These are phyloP conservation scores for Trichoderma brevicompactum DNA, from an alignment of 2,329 filamentous ascomycete species.

Conservation along the genomic window DNA sequence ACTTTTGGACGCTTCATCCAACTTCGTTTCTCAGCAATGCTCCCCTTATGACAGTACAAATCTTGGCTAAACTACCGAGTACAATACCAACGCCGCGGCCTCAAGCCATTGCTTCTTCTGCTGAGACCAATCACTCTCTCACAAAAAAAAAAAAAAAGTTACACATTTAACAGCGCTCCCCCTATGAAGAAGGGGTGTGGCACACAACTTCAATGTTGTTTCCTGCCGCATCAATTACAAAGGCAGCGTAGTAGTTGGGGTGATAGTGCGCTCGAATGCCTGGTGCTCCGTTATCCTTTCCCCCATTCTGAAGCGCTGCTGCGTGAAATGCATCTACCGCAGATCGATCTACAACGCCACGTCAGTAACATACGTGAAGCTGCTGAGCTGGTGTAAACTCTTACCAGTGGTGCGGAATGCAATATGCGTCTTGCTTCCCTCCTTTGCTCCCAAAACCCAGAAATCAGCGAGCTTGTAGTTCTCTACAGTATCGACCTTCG, in stretches of 20 bases:
- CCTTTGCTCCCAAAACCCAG: conserved; percentile 38
- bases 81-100: no score
- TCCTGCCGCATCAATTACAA: conserved; percentile 54
- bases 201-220: conserved; percentile 57
- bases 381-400: neutral
- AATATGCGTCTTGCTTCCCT: conserved; percentile 35
- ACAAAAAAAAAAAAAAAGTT: no score
- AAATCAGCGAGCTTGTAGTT: conserved; percentile 36
- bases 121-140: no score
- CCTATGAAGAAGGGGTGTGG: conserved; percentile 8
- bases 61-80: no score
- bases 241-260: conserved; percentile 55
- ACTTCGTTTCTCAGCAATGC: no score
- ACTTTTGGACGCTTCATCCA: no score
- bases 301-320: conserved; percentile 49
- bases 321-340: conserved; percentile 51
- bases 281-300: conserved; percentile 54
- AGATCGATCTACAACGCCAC: conserved; percentile 42
- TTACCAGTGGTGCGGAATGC: conserved; percentile 41
- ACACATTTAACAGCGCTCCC: no score
- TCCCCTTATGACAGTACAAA: no score
- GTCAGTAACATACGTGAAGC: neutral
- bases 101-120: no score
- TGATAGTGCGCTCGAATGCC: conserved; percentile 51
- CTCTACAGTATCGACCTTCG: conserved; percentile 22